Conservation (phyloP, 2,329 filamentous ascomycete species). For the Biscogniauxia sp. region DNA sequence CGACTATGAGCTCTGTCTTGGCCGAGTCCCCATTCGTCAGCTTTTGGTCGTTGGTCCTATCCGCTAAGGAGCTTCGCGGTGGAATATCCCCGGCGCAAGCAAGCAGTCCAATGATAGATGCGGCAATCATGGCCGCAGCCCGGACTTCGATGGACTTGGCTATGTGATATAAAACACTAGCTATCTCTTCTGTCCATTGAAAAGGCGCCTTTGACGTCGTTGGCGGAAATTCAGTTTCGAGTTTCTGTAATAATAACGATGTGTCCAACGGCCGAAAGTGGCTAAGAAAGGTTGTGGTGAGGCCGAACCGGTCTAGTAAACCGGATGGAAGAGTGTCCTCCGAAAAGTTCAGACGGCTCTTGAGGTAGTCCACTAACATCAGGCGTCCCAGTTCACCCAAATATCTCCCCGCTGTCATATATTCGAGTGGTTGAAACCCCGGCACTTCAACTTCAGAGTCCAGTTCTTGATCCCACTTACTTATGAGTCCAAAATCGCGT, state of each 20-base stretch:
- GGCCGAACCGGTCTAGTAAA: slow-evolving; percentile 57
- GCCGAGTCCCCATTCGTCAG: slow-evolving; percentile 7
- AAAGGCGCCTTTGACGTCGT: slow-evolving; percentile 47
- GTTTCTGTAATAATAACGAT: slow-evolving; percentile 43
- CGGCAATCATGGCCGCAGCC: slow-evolving; percentile 72
- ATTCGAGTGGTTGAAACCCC: slow-evolving; percentile 80
- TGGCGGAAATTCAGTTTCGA: slow-evolving; percentile 53
- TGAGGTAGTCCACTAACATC: slow-evolving; percentile 65
- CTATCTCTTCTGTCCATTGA: slow-evolving; percentile 60
- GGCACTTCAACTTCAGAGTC: slow-evolving; percentile 66
- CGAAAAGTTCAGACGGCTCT: slow-evolving; percentile 38
- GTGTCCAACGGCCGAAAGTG: slow-evolving; percentile 58
- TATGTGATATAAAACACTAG: slow-evolving; percentile 61
- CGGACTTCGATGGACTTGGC: slow-evolving; percentile 68
- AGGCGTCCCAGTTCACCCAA: slow-evolving; percentile 73
- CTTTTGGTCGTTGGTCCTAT: slow-evolving; percentile 6
- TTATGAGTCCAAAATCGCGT: slow-evolving; percentile 61
- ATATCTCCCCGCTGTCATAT: slow-evolving; percentile 79
- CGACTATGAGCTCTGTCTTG: slow-evolving; percentile 63
- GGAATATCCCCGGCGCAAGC: slow-evolving; percentile 66
- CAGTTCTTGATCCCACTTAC: slow-evolving; percentile 66
- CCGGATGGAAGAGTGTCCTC: slow-evolving; percentile 50
- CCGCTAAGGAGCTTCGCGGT: slow-evolving; percentile 21
- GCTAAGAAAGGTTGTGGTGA: slow-evolving; percentile 72
- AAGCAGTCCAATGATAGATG: slow-evolving; percentile 68